Conservation (phyloP, 2,329 filamentous ascomycete genomes). For the Penicillium sp. region DNA sequence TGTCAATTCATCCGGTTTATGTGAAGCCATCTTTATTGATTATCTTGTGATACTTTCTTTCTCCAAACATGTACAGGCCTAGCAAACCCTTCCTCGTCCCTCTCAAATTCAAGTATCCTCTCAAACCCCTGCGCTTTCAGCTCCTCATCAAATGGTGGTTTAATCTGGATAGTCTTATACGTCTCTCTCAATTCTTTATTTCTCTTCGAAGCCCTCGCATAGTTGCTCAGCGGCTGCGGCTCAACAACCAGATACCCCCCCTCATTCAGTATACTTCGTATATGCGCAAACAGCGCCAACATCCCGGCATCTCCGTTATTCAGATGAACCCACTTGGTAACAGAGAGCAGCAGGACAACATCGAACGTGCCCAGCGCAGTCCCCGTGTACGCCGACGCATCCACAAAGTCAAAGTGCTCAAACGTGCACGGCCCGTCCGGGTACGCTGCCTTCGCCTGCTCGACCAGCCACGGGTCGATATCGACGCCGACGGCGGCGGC, state of each 20-base stretch:
- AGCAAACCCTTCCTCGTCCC: slow-evolving; percentile 6
- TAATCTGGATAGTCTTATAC: slow-evolving; percentile 7
- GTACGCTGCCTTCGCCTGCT: slow-evolving; percentile 1
- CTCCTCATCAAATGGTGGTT: slow-evolving; percentile 6
- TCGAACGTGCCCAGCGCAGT: background rate
- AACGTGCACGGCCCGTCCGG: background rate
- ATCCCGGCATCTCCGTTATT: slow-evolving; percentile 1
- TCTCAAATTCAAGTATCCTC: background rate
- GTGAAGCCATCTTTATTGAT: background rate
- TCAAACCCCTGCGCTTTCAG: slow-evolving; percentile 2
- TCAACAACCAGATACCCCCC: slow-evolving; percentile 5
- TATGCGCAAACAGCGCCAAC: background rate
- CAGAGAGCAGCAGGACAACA: slow-evolving; percentile 1
- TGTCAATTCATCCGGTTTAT: background rate
- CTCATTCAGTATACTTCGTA: slow-evolving; percentile 1
- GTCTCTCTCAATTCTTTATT: slow-evolving; percentile 12
- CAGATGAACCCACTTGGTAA: slow-evolving; percentile 5
- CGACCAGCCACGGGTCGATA: slow-evolving; percentile 1
- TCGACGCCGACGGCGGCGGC: slow-evolving; percentile 1
- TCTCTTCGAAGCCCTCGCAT: slow-evolving; percentile 5
- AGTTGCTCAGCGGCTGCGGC: slow-evolving; percentile 9
- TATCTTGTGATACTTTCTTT: background rate
- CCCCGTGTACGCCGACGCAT: background rate
- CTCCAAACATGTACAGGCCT: slow-evolving; percentile 6
- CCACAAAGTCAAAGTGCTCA: background rate